Percentiles rank a stretch among this genome's conserved stretches.
These are phyloP conservation scores for Cryomyces minteri DNA, from an alignment of 495 filamentous ascomycete species.

Conservation along the genomic window DNA sequence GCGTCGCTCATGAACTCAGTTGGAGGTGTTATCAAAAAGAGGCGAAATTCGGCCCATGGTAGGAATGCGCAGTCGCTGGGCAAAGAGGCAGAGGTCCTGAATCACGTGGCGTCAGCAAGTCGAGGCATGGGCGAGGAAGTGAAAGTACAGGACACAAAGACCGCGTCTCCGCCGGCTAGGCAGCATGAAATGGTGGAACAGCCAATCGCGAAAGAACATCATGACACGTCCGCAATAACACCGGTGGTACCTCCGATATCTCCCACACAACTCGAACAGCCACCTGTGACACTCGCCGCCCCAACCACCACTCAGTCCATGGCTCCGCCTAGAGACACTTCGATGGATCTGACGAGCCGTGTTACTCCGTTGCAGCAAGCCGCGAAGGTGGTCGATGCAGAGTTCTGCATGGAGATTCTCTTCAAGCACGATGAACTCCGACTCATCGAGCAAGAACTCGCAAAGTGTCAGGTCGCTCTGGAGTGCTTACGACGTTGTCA, in stretches of 20 bases:
- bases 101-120: slow-evolving; percentile 10
- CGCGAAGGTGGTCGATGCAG: slow-evolving; percentile 38
- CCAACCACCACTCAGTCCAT: not conserved
- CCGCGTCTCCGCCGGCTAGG: slow-evolving; percentile 2
- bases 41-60: not conserved
- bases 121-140: slow-evolving; percentile 8
- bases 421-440: slow-evolving; percentile 88
- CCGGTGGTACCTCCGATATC: not conserved
- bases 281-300: not conserved
- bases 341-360: slow-evolving; percentile 3
- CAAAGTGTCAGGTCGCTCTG: slow-evolving; percentile 86
- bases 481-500: slow-evolving; percentile 88
- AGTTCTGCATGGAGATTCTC: slow-evolving; percentile 81
- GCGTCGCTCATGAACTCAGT: slow-evolving; percentile 3
- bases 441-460: slow-evolving; percentile 88
- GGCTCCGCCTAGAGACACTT: too few relatives aligned
- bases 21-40: not conserved
- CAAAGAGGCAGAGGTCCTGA: slow-evolving; percentile 12
- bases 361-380: slow-evolving; percentile 37
- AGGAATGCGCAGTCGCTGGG: not conserved
- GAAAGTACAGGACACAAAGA: slow-evolving; percentile 7
- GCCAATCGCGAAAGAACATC: not conserved
- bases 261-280: not conserved
- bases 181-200: not conserved
- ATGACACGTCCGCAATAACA: not conserved